Conservation (phyloP, 306 rosid genomes). For the Rubus idaeus region DNA sequence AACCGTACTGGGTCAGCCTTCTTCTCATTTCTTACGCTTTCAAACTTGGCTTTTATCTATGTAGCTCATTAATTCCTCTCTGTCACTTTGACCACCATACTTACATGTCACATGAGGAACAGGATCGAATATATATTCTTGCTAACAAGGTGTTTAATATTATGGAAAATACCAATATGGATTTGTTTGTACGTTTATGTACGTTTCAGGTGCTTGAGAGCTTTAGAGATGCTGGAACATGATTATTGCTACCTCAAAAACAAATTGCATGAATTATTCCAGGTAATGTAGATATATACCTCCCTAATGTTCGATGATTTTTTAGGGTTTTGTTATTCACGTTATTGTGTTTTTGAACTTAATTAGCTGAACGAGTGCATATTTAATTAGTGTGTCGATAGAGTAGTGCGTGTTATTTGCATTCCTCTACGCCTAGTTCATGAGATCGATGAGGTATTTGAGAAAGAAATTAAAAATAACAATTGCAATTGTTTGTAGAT, state of each 20-base stretch:
- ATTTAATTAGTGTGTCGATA: not conserved
- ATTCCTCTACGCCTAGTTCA: too few relatives aligned
- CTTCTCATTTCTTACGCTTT: conserved; percentile 23
- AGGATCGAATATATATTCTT: not conserved
- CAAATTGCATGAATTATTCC: conserved; percentile 89
- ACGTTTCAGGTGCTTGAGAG: conserved; percentile 67
- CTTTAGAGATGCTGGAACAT: conserved; percentile 83
- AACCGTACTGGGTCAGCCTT: conserved; percentile 69
- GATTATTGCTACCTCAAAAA: conserved; percentile 93
- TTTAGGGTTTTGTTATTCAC: not conserved
- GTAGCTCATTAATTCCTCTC: not conserved
- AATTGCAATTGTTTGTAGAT: not conserved
- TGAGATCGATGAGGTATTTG: too few relatives aligned
- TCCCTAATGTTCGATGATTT: too few relatives aligned
- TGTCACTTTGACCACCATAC: not conserved
- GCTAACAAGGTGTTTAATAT: not conserved
- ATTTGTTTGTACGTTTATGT: not conserved
- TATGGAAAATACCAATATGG: not conserved
- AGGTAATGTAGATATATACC: conserved; percentile 43
- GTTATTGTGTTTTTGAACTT: not conserved
- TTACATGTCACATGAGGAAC: not conserved
- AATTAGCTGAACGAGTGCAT: not conserved
- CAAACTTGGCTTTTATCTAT: not conserved
- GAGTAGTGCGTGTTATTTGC: too few relatives aligned
- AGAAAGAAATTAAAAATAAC: too few relatives aligned